Evolutionary conservation across 2,329 filamentous ascomycete species (phyloP), one percentile per base, ranked within the genome.

Genomic region (Cercospora beticola): DNA sequence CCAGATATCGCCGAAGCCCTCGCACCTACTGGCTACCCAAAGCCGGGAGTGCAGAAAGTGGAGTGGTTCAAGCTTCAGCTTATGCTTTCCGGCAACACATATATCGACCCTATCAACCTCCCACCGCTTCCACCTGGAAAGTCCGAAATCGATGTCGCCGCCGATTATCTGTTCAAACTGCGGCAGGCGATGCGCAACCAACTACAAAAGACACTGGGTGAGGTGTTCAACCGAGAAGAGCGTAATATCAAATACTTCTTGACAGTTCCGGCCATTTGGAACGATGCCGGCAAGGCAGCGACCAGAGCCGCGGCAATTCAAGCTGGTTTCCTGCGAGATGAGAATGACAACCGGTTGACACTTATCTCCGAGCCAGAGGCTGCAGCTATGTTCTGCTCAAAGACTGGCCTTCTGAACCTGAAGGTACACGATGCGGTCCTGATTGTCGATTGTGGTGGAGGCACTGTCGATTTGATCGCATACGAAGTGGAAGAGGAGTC

Each of bases 41-140:
- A 98, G 85, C 92, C 92, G 36, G 94, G 94, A 72, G 94, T 99
- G 74, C 95, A 98, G 82, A 98, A 98, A 84, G 94, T 98, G 26
- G 95, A 98, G 83, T 99, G 95, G 95, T 98, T 99, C 87, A 98
- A 98, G 86, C 87, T 99, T 74, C 95, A 99, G 83, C 89, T 99
- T 67, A 98, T 98, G 95, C 87, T 97, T 71, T 97, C 93, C 69
- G 95, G 95, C 72, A 98, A 98, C 86, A 98, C 95, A 56, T 98
- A 98, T 81, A 98, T 98, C 79, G 95, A 98, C 81, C 95, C 95
- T 71, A 98, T 98, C 84, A 98, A 98, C 86, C 88, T 99, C 74
- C 95, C 95, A 59, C 95, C 95, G 72, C 91, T 98, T 79, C 95
- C 95, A 59, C 94, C 94, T 57, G 95, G 95, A 82, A 98, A 98